Evolutionary conservation across 2,329 filamentous ascomycete genomes (phyloP), one percentile per base, ranked within the genome.

Genomic region (Trichocomaceae sp.): DNA sequence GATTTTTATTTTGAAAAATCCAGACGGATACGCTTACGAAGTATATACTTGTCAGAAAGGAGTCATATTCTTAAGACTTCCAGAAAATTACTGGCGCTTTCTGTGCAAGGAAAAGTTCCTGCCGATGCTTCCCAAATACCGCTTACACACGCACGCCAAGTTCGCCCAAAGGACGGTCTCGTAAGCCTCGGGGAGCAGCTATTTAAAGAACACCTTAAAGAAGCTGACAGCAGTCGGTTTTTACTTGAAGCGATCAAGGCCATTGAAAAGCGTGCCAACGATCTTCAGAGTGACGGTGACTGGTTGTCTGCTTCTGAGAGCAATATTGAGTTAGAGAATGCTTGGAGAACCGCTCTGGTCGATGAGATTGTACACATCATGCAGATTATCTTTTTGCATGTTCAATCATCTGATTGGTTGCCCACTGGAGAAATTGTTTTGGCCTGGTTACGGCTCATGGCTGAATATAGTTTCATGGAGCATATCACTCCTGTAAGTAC

Each of bases 391-490:
- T 88, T 91, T 62, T 79, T 89, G 60, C 77, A 87, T 19, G 72
- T 90, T 33, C 84, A 87, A 59, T 72, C 80, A 47, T 78, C 79
- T 50, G 69, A 75, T 37, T 72, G 77, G 47, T 80, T 88, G 62
- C 76, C 83, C 12, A 75, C 83, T 15, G 77, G 81, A 17, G 74
- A 79, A 13, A 69, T 84, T 6, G 77, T 90, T 17, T 74, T 82
- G 39, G 77, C 81, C 59, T 95, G 90, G 90, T 90, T 91, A 62
- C 74, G 79, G n/a, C 73, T 91, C 49, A 84, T 91, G 77, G 76
- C 80, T 42, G 76, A 81, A 13, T 84, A 82, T 63, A 75, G 72
- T 50, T 96, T 95, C 65, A 80, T 96, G 59, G 81, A 86, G 55
- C 75, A 77, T 9, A 76, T 91, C 47, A 72, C 77, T 57, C 73